Percentiles rank a stretch among this genome's conserved stretches.
These are phyloP conservation scores for Otatea glauca DNA, from an alignment of 176 grass and related monocot species.

Conservation along the genomic window DNA sequence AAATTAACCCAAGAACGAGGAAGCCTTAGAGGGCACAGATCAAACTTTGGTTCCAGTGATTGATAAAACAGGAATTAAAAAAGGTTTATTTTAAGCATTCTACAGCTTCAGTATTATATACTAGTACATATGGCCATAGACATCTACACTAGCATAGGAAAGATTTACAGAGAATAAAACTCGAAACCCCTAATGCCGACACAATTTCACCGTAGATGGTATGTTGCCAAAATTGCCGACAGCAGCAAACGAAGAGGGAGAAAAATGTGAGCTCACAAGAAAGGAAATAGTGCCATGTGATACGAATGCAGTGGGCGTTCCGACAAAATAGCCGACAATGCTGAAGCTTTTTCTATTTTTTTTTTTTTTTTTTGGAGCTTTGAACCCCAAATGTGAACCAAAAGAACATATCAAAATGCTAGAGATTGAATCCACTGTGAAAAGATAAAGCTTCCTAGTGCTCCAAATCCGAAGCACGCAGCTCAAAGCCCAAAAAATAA, in stretches of 20 bases:
- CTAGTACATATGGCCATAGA: not conserved
- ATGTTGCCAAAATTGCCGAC: constrained; percentile 22
- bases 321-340: constrained; percentile 31
- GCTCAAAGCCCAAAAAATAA: not conserved
- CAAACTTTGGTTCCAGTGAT: not conserved
- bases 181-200: constrained; percentile 27
- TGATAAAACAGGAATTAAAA: not conserved
- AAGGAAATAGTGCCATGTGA: constrained; percentile 28
- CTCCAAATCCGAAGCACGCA: constrained; percentile 9
- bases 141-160: not conserved
- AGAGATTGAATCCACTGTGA: not conserved
- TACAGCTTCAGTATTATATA: not conserved
- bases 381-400: constrained; percentile 4
- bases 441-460: not conserved
- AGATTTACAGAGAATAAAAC: not conserved
- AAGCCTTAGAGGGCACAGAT: not conserved
- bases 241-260: not conserved
- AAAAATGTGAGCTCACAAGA: not conserved
- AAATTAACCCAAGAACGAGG: not conserved
- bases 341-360: not conserved
- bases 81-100: constrained; percentile 2
- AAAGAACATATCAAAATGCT: not conserved
- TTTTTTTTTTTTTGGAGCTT: constrained; percentile 5
- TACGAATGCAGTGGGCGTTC: constrained; percentile 1
- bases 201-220: constrained; percentile 5